These are phyloP conservation scores for Fomitopsis schrenkii DNA, from an alignment of 1,284 basidiomycete genomes.

Conservation along the genomic window DNA sequence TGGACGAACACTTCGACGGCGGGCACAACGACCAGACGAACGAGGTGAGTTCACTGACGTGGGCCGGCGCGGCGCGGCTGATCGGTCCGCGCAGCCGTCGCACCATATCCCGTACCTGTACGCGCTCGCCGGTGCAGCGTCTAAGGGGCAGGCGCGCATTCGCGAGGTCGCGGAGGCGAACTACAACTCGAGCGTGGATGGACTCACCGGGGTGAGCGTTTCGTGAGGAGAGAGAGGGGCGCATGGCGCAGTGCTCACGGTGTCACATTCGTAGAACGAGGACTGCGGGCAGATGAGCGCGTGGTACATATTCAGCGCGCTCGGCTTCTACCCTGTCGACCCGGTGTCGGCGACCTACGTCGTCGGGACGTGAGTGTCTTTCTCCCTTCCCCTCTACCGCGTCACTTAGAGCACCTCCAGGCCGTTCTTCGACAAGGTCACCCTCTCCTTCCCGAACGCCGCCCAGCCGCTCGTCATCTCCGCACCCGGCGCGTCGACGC, in stretches of 20 bases:
- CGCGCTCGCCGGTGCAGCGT: conserved; percentile 63
- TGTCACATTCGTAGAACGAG: conserved; percentile 55
- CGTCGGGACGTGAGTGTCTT: conserved; percentile 55
- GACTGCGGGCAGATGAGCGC: conserved; percentile 90
- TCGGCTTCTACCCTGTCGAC: conserved; percentile 87
- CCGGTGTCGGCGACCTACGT: conserved; percentile 73
- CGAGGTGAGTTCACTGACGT: conserved; percentile 43
- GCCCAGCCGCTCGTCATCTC: conserved; percentile 41
- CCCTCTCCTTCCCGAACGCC: conserved; percentile 47
- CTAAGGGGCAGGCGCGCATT: conserved; percentile 67
- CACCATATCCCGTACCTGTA: conserved; percentile 86
- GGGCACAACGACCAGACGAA: conserved; percentile 85
- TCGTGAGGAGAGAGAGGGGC: not conserved
- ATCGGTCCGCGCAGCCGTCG: conserved; percentile 47
- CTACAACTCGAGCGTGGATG: conserved; percentile 67
- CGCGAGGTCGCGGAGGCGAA: conserved; percentile 58
- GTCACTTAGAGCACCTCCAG: conserved; percentile 23
- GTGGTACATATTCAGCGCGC: conserved; percentile 79
- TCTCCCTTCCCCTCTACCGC: not conserved
- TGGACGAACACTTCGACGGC: conserved; percentile 78
- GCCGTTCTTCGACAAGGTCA: conserved; percentile 66
- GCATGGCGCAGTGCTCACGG: not conserved
- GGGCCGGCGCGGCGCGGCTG: not conserved
- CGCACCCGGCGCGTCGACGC: conserved; percentile 48
- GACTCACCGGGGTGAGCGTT: conserved; percentile 58